phyloP scores from a whole-genome alignment of 2,329 filamentous ascomycete genomes.

The Trichoderma sp. region DNA sequence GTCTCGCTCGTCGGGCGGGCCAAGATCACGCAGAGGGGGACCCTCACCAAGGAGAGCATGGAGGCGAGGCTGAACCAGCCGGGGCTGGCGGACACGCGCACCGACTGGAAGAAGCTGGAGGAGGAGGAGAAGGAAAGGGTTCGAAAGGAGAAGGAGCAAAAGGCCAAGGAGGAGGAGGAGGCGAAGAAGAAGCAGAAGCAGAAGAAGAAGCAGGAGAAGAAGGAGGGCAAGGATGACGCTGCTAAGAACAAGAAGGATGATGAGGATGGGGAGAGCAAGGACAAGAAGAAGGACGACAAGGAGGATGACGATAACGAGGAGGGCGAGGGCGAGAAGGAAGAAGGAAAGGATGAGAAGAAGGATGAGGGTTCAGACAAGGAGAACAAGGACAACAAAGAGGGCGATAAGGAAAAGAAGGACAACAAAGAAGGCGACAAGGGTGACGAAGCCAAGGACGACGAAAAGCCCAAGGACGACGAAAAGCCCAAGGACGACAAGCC shows the following conservation, averaged over 20 bases:
- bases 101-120: conserved; percentile 52
- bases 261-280: conserved; percentile 29
- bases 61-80: conserved; percentile 43
- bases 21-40: conserved; percentile 58
- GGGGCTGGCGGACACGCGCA: conserved; percentile 42
- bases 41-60: conserved; percentile 42
- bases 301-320: conserved; percentile 17
- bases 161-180: conserved; percentile 37
- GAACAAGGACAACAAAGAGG: conserved; percentile 2
- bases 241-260: conserved; percentile 30
- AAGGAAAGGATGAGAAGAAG: conserved; percentile 30
- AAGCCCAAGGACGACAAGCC: background rate
- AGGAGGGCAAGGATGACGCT: conserved; percentile 30
- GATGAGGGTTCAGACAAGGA: conserved; percentile 28
- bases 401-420: conserved; percentile 25
- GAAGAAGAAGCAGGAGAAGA: conserved; percentile 36
- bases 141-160: conserved; percentile 42
- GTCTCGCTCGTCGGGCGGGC: conserved; percentile 80
- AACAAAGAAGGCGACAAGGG: background rate
- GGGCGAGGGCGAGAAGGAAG: conserved; percentile 13
- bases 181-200: conserved; percentile 35
- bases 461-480: background rate
- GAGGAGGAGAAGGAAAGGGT: conserved; percentile 44
- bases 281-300: conserved; percentile 31
- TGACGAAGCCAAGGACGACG: too few relatives aligned